These are phyloP conservation scores for Myriosclerotinia duriaeana DNA, from an alignment of 2,329 filamentous ascomycete genomes.

Conservation along the genomic window DNA sequence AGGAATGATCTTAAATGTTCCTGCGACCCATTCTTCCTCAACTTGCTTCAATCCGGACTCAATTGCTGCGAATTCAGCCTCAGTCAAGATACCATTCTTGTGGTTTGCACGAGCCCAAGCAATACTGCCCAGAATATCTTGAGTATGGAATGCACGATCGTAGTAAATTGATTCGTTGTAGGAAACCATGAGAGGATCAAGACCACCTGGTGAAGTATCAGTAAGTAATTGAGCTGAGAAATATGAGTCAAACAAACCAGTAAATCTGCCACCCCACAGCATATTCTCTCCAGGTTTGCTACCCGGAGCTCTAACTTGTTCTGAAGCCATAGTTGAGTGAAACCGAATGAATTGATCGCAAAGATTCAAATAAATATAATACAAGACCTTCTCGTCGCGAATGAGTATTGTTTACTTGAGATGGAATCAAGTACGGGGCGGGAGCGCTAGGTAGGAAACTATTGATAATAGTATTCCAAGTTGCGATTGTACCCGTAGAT, in stretches of 20 bases:
- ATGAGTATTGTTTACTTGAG: neutral
- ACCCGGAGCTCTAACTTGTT: conserved; percentile 34
- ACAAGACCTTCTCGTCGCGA: neutral
- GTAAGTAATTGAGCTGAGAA: conserved; percentile 20
- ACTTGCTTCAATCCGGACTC: conserved; percentile 66
- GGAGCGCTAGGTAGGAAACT: conserved; percentile 3
- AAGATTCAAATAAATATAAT: neutral
- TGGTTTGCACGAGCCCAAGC: conserved; percentile 79
- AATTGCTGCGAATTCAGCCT: conserved; percentile 71
- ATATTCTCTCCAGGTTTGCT: conserved; percentile 44
- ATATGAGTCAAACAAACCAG: conserved; percentile 44
- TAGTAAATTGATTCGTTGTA: conserved; percentile 83
- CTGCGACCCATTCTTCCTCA: conserved; percentile 53
- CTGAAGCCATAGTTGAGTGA: conserved; percentile 33
- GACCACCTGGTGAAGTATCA: conserved; percentile 56
- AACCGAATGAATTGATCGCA: conserved; percentile 19
- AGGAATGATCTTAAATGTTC: conserved; percentile 52
- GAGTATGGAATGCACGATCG: conserved; percentile 73
- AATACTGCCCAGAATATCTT: conserved; percentile 78
- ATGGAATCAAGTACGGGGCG: conserved; percentile 5
- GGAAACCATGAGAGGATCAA: conserved; percentile 81
- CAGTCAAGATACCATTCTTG: conserved; percentile 70
- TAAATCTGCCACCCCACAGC: conserved; percentile 60
- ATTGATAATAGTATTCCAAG: conserved; percentile 21
- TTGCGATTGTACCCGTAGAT: neutral